Evolutionary conservation across 495 filamentous ascomycete genomes (phyloP).

Genomic region (Xylaria telfairii): DNA sequence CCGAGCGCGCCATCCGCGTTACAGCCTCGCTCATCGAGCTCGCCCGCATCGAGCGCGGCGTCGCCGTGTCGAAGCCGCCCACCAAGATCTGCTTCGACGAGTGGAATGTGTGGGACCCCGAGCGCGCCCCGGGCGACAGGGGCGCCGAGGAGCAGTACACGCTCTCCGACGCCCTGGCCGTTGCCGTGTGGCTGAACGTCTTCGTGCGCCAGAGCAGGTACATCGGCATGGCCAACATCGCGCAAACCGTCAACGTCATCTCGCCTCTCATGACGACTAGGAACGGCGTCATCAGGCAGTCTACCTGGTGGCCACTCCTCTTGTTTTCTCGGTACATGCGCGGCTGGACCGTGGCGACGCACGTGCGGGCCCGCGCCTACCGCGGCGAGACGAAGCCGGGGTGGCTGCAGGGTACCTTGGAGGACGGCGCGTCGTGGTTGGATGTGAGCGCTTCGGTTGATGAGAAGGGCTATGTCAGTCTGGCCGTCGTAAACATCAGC

Average conservation of each 20-base stretch:
- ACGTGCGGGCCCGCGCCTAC: slow-evolving; percentile 65
- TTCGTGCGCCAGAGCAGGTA: slow-evolving; percentile 76
- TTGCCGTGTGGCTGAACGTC: slow-evolving; percentile 76
- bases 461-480: slow-evolving; percentile 65
- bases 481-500: slow-evolving; percentile 74
- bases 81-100: slow-evolving; percentile 83
- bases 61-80: slow-evolving; percentile 58
- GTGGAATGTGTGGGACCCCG: slow-evolving; percentile 83
- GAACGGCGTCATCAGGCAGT: slow-evolving; percentile 70
- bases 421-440: slow-evolving; percentile 66
- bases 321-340: slow-evolving; percentile 78
- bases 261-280: slow-evolving; percentile 74
- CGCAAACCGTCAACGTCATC: slow-evolving; percentile 81
- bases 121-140: slow-evolving; percentile 69
- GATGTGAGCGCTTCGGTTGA: slow-evolving; percentile 71
- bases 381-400: slow-evolving; percentile 66
- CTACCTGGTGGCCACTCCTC: slow-evolving; percentile 78
- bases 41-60: slow-evolving; percentile 70
- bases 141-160: slow-evolving; percentile 77
- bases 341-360: slow-evolving; percentile 66
- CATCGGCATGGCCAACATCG: slow-evolving; percentile 82
- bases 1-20: slow-evolving; percentile 77
- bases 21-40: slow-evolving; percentile 72
- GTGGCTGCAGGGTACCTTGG: slow-evolving; percentile 68
- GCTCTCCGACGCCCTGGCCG: slow-evolving; percentile 76